A percentile compares a stretch with the other conserved stretches of the same genome.
phyloP scores from a whole-genome alignment of 352 stramenopile genomes.

The Phytopythium cucurbitacearum region DNA sequence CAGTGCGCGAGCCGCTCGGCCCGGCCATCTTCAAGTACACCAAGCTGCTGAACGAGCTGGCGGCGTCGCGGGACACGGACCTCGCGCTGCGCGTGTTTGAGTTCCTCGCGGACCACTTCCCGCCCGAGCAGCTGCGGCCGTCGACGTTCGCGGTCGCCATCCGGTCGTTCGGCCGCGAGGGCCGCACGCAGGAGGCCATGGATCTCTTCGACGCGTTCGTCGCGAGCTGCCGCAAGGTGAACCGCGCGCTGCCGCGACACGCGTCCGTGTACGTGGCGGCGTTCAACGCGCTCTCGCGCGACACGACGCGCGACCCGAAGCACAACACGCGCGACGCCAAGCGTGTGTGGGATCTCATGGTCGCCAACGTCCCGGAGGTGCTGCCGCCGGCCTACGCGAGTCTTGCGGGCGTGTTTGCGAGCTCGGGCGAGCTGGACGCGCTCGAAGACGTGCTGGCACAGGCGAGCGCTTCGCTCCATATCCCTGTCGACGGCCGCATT shows the following conservation, averaged over 20 bases:
- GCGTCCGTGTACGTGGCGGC: conserved; percentile 67
- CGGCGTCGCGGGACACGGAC: conserved; percentile 52
- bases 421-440: conserved; percentile 62
- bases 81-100: conserved; percentile 64
- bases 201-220: conserved; percentile 74
- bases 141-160: conserved; percentile 62
- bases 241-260: conserved; percentile 24
- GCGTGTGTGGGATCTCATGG: conserved; percentile 75
- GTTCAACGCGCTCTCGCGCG: conserved; percentile 81
- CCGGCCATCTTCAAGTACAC: conserved; percentile 51
- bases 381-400: conserved; percentile 76
- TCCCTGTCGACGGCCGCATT: conserved; percentile 13
- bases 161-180: conserved; percentile 62
- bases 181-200: conserved; percentile 53
- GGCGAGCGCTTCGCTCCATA: conserved; percentile 16
- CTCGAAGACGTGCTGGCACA: conserved; percentile 62
- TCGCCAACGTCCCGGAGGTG: conserved; percentile 53
- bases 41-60: conserved; percentile 57
- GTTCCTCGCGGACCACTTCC: conserved; percentile 43
- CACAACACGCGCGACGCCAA: conserved; percentile 70
- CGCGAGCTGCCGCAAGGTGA: conserved; percentile 24
- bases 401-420: conserved; percentile 76
- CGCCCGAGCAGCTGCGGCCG: conserved; percentile 41
- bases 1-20: conserved; percentile 28
- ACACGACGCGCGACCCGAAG: conserved; percentile 51